A percentile compares a stretch with the other conserved stretches of the same genome.
Evolutionary conservation across 2,329 filamentous ascomycete species (phyloP).

Genomic region (Colletotrichum gloeosporioides): DNA sequence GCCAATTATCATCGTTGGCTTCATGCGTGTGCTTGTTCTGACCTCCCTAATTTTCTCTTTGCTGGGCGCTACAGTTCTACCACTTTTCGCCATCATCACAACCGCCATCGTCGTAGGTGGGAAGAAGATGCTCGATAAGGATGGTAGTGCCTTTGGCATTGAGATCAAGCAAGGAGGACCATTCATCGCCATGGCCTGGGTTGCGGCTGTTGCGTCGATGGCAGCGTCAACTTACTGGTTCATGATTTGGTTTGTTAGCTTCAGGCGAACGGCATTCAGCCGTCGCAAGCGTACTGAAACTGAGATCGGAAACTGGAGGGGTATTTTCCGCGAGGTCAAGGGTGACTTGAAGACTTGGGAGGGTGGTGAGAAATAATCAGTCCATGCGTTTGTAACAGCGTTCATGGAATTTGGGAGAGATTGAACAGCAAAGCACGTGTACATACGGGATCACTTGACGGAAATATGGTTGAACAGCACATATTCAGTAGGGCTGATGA

Average conservation of each 20-base stretch:
- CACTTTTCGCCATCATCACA: slow-evolving; percentile 16
- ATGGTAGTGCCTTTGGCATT: slow-evolving; percentile 20
- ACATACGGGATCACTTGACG: neutral
- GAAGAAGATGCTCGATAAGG: neutral
- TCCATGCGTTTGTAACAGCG: neutral
- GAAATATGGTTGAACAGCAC: neutral
- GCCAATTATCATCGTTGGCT: slow-evolving; percentile 18
- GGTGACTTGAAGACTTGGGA: slow-evolving; percentile 21
- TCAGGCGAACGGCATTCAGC: slow-evolving; percentile 24
- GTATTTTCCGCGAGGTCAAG: slow-evolving; percentile 26
- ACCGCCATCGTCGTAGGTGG: slow-evolving; percentile 22
- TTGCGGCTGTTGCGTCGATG: slow-evolving; percentile 16
- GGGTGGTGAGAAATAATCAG: slow-evolving; percentile 3
- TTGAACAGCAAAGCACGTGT: neutral
- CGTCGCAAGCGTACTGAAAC: slow-evolving; percentile 21
- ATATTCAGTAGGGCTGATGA: neutral
- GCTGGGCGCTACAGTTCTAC: slow-evolving; percentile 6
- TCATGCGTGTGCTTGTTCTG: slow-evolving; percentile 13
- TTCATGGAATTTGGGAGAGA: neutral
- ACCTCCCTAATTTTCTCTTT: slow-evolving; percentile 14
- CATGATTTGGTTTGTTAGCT: slow-evolving; percentile 28
- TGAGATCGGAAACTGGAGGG: slow-evolving; percentile 27
- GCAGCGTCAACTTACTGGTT: slow-evolving; percentile 24
- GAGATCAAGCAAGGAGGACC: slow-evolving; percentile 9
- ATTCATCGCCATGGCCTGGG: slow-evolving; percentile 26